These are phyloP conservation scores for Pseudocercospora fijiensis DNA, from an alignment of 2,329 filamentous ascomycete species.

Conservation along the genomic window DNA sequence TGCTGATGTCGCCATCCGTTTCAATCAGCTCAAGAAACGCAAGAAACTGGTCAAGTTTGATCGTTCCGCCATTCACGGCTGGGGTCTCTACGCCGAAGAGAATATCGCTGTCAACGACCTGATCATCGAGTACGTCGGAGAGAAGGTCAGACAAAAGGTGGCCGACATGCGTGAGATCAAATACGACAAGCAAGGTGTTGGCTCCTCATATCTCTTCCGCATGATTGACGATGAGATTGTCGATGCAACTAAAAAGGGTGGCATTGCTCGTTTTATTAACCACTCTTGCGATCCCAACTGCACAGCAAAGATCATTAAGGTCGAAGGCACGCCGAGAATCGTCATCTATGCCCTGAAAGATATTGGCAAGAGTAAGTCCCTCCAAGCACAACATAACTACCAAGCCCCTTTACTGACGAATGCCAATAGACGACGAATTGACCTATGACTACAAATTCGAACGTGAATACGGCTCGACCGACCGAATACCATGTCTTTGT, in stretches of 20 bases:
- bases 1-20: slow-evolving; percentile 88
- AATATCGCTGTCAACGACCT: slow-evolving; percentile 97
- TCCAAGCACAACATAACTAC: not conserved
- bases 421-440: slow-evolving; percentile 80
- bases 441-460: slow-evolving; percentile 99
- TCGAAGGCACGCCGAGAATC: slow-evolving; percentile 95
- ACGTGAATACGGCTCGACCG: slow-evolving; percentile 88
- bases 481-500: slow-evolving; percentile 95
- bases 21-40: slow-evolving; percentile 98
- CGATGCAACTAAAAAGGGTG: slow-evolving; percentile 96
- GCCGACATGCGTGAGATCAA: slow-evolving; percentile 91
- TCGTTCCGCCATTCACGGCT: slow-evolving; percentile 96
- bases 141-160: slow-evolving; percentile 94
- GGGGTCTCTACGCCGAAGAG: slow-evolving; percentile 96
- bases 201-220: slow-evolving; percentile 94
- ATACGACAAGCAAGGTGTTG: slow-evolving; percentile 94
- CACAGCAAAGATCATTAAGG: slow-evolving; percentile 98
- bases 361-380: slow-evolving; percentile 81
- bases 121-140: slow-evolving; percentile 99
- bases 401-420: slow-evolving; percentile 11
- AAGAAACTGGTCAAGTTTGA: slow-evolving; percentile 99
- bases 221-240: slow-evolving; percentile 98
- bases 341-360: slow-evolving; percentile 97
- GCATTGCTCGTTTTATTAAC: slow-evolving; percentile 98
- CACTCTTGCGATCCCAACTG: slow-evolving; percentile 98